A percentile compares a stretch with the other conserved stretches of the same genome.
These are phyloP conservation scores for Wallacemonas collosoma DNA, from an alignment of 208 protist genomes.

Conservation along the genomic window DNA sequence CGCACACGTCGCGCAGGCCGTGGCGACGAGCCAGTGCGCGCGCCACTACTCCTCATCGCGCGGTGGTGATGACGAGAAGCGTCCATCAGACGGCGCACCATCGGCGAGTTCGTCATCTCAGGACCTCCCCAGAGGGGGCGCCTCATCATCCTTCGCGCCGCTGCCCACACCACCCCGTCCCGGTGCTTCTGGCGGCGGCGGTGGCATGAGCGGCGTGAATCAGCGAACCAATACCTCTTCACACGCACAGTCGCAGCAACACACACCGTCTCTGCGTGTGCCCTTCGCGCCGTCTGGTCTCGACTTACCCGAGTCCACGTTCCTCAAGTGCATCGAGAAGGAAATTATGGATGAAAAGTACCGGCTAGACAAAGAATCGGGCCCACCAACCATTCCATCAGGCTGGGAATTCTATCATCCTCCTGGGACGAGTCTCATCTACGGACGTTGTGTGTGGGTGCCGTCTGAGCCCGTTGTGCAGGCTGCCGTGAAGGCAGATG, in stretches of 20 bases:
- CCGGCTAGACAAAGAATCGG: slow-evolving; percentile 78
- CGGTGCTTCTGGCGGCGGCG: neutral
- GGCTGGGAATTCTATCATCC: slow-evolving; percentile 83
- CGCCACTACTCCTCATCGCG: too few species aligned
- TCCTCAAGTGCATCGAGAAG: slow-evolving; percentile 87
- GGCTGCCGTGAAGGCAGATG: neutral
- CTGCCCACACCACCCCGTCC: slow-evolving; percentile 10
- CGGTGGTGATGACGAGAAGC: too few species aligned
- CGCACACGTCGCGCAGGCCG: too few species aligned
- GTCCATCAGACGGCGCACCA: too few species aligned
- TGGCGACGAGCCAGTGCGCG: too few species aligned
- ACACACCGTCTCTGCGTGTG: slow-evolving; percentile 41
- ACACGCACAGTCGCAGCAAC: neutral
- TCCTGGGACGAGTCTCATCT: slow-evolving; percentile 69
- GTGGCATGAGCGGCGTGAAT: neutral
- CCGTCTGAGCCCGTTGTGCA: slow-evolving; percentile 27
- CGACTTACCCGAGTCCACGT: slow-evolving; percentile 58
- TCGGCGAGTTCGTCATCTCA: too few species aligned
- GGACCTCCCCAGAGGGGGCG: neutral
- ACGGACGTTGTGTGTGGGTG: slow-evolving; percentile 69
- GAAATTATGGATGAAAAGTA: slow-evolving; percentile 85
- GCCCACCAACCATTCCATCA: slow-evolving; percentile 51
- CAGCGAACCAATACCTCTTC: too few species aligned
- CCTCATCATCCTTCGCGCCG: neutral
- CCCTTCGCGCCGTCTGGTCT: slow-evolving; percentile 52